These are phyloP conservation scores for Geranomyces michiganensis DNA, from an alignment of 192 early-diverging fungal species.

Conservation along the genomic window DNA sequence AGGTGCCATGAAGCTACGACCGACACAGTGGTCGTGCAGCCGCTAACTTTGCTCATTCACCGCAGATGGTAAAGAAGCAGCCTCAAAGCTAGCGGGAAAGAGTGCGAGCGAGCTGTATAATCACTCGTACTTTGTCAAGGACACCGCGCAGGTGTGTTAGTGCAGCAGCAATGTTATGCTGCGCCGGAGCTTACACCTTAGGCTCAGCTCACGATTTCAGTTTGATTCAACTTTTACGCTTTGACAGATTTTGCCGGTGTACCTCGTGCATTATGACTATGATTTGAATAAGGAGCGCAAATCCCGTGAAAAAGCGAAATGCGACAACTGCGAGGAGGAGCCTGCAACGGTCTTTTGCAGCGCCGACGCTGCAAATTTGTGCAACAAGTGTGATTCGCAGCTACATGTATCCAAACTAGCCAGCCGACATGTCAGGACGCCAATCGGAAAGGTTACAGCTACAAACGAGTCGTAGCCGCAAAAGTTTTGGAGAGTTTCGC, in stretches of 20 bases:
- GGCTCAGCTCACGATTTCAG: no score
- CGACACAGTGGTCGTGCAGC: not conserved
- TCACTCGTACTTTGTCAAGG: slow-evolving; percentile 58
- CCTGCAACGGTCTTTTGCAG: slow-evolving; percentile 58
- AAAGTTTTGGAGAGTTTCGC: not conserved
- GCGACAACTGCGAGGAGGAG: slow-evolving; percentile 62
- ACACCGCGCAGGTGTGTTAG: slow-evolving; percentile 44
- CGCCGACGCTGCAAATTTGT: slow-evolving; percentile 60
- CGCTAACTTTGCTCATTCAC: not conserved
- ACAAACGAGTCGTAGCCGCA: not conserved
- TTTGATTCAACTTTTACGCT: no score
- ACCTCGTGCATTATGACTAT: slow-evolving; percentile 60
- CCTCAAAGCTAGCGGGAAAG: slow-evolving; percentile 2
- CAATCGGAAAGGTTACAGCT: slow-evolving; percentile 51
- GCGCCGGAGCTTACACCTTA: not conserved
- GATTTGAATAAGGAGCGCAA: slow-evolving; percentile 48
- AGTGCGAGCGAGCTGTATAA: slow-evolving; percentile 33
- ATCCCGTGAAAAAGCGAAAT: slow-evolving; percentile 59
- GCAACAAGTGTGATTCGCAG: slow-evolving; percentile 58
- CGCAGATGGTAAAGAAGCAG: not conserved
- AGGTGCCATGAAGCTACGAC: slow-evolving; percentile 21
- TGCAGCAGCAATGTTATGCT: no score
- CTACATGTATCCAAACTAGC: slow-evolving; percentile 60
- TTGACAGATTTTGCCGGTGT: slow-evolving; percentile 56
- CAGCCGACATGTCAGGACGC: slow-evolving; percentile 50